Evolutionary conservation across 257 asterid species (phyloP), one percentile per base, ranked within the genome.

Genomic region (Striga asiatica): DNA sequence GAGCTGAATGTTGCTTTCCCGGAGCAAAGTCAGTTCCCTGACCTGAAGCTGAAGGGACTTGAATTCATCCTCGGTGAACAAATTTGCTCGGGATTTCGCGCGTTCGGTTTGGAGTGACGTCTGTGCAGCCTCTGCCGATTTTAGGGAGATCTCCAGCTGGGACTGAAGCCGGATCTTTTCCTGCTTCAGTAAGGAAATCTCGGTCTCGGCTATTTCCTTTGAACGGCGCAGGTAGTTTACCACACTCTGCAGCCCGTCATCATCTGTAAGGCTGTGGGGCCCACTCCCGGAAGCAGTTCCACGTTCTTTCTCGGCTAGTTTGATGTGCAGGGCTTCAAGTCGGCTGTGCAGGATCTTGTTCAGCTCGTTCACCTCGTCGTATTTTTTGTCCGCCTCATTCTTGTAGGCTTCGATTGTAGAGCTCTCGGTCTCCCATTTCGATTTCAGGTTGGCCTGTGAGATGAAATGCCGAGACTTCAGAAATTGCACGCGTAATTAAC

Each of bases 1-100:
- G 39, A 92, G 91, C 74, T 92, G 98, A 52, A 74, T 64, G 42
- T 92, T 92, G 55, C 98, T 92, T 72, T 92, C 98, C 20, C 98
- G 95, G 60, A 92, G 98, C 55, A 92, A 69, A 63, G 61, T 84
- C 45, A 92, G 65, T 72, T 92, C 98, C 73, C 91, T 78, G 56
- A 92, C 74, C 88, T 91, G 97, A 35, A 78, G 77, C 69, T 84
- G 97, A 42, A 92, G 75, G 55, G 83, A 68, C 56, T 75, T 79
- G 63, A 88, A 92, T 22, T 88, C 95, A 31, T 85, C 95, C 49
- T 88, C 97, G 1, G 78, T 64, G 53, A 79, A 76, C 43, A 88
- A 58, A 18, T 81, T 61, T 19, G 82, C 68, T 48, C 78, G 87
- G 7, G 88, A 73, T 65, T 62, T 87, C 45, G 76, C 74, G 61